Evolutionary conservation across 768 basidiomycete species (phyloP).

Genomic region (Lentinula raphanica): DNA sequence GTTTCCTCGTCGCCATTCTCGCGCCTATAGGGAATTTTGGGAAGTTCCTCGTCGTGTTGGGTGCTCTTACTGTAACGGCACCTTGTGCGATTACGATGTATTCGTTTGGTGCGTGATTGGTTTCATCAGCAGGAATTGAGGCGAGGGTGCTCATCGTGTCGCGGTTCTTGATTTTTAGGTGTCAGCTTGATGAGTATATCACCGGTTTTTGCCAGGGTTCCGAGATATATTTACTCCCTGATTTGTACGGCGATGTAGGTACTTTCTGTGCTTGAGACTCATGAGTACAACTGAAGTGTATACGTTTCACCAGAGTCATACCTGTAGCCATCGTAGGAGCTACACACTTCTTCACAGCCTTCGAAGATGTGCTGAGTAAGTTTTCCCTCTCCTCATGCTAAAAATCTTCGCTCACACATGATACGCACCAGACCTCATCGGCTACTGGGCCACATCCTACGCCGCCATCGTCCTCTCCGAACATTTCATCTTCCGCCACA

Average conservation of each 20-base stretch:
- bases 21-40: constrained; percentile 59
- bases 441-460: constrained; percentile 59
- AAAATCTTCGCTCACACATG: background rate
- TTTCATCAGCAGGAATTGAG: background rate
- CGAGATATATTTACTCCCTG: constrained; percentile 64
- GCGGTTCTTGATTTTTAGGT: constrained; percentile 18
- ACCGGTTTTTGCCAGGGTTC: constrained; percentile 49
- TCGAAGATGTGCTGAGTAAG: constrained; percentile 61
- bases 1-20: constrained; percentile 58
- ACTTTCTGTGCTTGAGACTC: background rate
- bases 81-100: constrained; percentile 79
- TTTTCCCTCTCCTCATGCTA: constrained; percentile 17
- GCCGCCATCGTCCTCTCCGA: constrained; percentile 56
- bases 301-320: constrained; percentile 46
- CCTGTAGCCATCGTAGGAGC: constrained; percentile 68
- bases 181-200: constrained; percentile 64
- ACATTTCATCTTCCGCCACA: constrained; percentile 58
- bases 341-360: constrained; percentile 55
- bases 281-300: background rate
- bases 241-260: constrained; percentile 63
- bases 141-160: background rate
- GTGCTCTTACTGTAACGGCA: constrained; percentile 69
- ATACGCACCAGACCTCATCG: constrained; percentile 33
- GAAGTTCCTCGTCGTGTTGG: constrained; percentile 64
- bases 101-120: constrained; percentile 44